Base-by-base conservation (phyloP, 352 stramenopile species). In the Globisporangium splendens region DNA sequence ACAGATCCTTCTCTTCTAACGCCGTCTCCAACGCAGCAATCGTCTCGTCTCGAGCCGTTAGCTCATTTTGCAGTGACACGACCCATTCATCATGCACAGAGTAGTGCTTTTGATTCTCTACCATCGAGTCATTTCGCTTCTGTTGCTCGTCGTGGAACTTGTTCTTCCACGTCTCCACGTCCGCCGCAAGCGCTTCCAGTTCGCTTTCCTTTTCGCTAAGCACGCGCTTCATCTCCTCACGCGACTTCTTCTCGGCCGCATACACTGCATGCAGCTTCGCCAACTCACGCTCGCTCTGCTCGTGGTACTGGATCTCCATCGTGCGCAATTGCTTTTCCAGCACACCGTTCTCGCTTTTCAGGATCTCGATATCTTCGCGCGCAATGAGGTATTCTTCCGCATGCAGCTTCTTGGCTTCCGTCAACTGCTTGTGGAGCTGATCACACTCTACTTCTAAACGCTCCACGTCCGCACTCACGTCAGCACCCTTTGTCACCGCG, bases 121-220 rank as follows among this genome's bases (percentile, higher is more conserved):
- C 49, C 18, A 58, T 48, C 15, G 58, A 28, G 17, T 76, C 62
- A 0, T 21, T 54, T 1, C 60, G 15, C 12, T 59, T 61, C 18
- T 24, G 46, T 43, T 65, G 62, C 41, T 73, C 53, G 43, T 68
- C 53, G 6, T 81, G 57, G 42, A 80, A 55, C 53, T 79, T 62
- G 17, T 77, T 70, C 17, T 65, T 67, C 38, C 57, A 66, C 22
- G 48, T 46, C 39, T 62, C 57, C 8, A 65, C 69, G 31, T 69
- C 65, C 17, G 63, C 35, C 43, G 70, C 70, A 46, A 90, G 69
- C 5, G 62, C 51, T 17, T 57, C 57, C 22, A 83, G 71, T 48
- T 84, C 67, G 39, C 79, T 63, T 44, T 87, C 73, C 11, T 72
- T 76, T 10, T 72, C 65, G 5, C 58, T 55, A 18, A 88, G 54